Percentiles rank a stretch among this genome's conserved stretches.
These are phyloP conservation scores for Logfia minima DNA, from an alignment of 129 eudicot species.

Conservation along the genomic window DNA sequence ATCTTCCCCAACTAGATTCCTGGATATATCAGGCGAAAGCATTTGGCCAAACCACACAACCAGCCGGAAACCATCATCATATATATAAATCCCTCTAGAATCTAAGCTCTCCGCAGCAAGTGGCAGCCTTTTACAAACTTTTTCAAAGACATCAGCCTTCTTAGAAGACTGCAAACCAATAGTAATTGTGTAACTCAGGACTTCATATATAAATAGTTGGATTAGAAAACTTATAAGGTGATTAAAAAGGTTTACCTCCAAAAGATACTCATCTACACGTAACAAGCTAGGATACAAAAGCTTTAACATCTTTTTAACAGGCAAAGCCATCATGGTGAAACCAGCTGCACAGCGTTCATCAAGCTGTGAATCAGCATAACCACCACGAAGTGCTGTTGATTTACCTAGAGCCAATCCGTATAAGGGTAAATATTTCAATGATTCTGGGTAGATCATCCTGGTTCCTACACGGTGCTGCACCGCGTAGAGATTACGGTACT, in stretches of 20 bases:
- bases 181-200: background rate
- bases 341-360: conserved; percentile 96
- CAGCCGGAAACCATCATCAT: conserved; percentile 88
- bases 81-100: conserved; percentile 70
- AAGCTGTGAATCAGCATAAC: conserved; percentile 73
- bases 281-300: conserved; percentile 71
- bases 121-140: conserved; percentile 55
- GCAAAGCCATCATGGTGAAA: conserved; percentile 92
- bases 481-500: conserved; percentile 78
- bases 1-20: conserved; percentile 67
- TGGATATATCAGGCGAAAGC: conserved; percentile 68
- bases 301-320: conserved; percentile 69
- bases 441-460: conserved; percentile 92
- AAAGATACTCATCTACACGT: conserved; percentile 67
- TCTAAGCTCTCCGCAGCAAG: conserved; percentile 78
- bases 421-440: conserved; percentile 65
- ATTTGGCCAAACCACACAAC: conserved; percentile 88
- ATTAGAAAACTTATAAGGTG: background rate
- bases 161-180: conserved; percentile 32
- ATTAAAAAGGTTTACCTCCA: conserved; percentile 43
- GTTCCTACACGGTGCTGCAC: conserved; percentile 81
- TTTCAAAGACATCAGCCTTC: conserved; percentile 43
- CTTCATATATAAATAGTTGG: background rate
- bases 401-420: conserved; percentile 71
- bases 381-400: conserved; percentile 82